These are phyloP conservation scores for Zhuliangozyma parablackwelliae DNA, from an alignment of 1,139 yeast genomes.

Conservation along the genomic window DNA sequence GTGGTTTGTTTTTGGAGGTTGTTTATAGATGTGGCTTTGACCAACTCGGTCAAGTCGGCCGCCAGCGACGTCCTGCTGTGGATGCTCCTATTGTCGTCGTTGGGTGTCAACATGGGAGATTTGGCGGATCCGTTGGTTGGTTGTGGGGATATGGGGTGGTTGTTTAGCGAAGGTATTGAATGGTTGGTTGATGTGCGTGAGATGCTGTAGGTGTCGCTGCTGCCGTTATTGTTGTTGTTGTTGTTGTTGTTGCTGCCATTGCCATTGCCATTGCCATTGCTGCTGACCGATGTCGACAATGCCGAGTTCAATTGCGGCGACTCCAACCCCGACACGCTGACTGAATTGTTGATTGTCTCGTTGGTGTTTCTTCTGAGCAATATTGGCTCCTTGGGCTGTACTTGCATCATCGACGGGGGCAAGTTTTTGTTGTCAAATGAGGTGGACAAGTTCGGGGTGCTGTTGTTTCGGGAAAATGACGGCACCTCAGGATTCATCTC, in stretches of 20 bases:
- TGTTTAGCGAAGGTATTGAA: conserved; percentile 17
- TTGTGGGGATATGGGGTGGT: conserved; percentile 23
- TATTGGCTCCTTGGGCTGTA: conserved; percentile 68
- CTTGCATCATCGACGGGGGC: conserved; percentile 68
- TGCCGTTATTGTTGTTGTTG: conserved; percentile 3
- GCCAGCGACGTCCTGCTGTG: conserved; percentile 9
- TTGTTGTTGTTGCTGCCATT: conserved; percentile 2
- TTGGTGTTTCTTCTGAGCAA: conserved; percentile 42
- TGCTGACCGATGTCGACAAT: conserved; percentile 4
- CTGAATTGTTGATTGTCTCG: conserved; percentile 15
- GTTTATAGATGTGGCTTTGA: conserved; percentile 6
- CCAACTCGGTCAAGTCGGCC: conserved; percentile 8
- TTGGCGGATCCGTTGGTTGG: conserved; percentile 4
- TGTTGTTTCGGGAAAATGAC: conserved; percentile 10
- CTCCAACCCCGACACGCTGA: conserved; percentile 9
- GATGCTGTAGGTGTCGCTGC: conserved; percentile 17
- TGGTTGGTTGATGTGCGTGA: conserved; percentile 37
- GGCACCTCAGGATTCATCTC: conserved; percentile 6
- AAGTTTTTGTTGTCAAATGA: conserved; percentile 18
- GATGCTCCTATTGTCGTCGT: conserved; percentile 8
- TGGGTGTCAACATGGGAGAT: conserved; percentile 3
- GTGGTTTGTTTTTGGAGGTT: conserved; percentile 10
- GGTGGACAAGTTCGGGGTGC: conserved; percentile 9
- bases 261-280: conserved; percentile 6
- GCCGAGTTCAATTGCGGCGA: conserved; percentile 8